Percentiles rank a stretch among this genome's conserved stretches.
Evolutionary conservation across 1,284 basidiomycete genomes (phyloP).

Genomic region (Melampsora larici-populina): DNA sequence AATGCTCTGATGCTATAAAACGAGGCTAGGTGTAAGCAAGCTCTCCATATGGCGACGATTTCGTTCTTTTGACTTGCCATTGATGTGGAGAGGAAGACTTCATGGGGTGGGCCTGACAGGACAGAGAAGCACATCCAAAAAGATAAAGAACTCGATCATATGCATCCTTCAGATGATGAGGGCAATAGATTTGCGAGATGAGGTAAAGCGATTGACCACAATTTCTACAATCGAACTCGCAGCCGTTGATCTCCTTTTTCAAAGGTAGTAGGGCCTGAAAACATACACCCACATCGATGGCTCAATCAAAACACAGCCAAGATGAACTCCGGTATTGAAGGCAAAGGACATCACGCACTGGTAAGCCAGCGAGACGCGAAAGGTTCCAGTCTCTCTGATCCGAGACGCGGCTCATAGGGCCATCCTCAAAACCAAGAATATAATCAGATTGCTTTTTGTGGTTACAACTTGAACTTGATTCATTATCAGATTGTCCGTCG

Average conservation of each 20-base stretch:
- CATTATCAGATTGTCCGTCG: not conserved
- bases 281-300: not conserved
- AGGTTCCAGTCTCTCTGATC: not conserved
- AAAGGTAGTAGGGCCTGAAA: conserved; percentile 4
- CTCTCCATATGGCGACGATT: not conserved
- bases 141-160: conserved; percentile 12
- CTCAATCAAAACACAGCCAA: not conserved
- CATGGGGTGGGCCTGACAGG: not conserved
- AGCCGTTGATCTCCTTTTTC: not conserved
- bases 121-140: conserved; percentile 4
- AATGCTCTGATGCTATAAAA: not conserved
- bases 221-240: not conserved
- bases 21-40: not conserved
- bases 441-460: not conserved
- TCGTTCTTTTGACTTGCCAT: not conserved
- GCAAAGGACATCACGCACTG: not conserved
- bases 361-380: conserved; percentile 12
- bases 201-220: conserved; percentile 7
- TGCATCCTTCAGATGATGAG: not conserved
- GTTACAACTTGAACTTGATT: not conserved
- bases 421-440: conserved; percentile 18
- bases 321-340: not conserved
- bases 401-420: not conserved
- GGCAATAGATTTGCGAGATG: conserved; percentile 17
- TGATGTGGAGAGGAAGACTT: not conserved